Conservation (phyloP, 2,329 filamentous ascomycete species). For the Aspergillus nomiae region DNA sequence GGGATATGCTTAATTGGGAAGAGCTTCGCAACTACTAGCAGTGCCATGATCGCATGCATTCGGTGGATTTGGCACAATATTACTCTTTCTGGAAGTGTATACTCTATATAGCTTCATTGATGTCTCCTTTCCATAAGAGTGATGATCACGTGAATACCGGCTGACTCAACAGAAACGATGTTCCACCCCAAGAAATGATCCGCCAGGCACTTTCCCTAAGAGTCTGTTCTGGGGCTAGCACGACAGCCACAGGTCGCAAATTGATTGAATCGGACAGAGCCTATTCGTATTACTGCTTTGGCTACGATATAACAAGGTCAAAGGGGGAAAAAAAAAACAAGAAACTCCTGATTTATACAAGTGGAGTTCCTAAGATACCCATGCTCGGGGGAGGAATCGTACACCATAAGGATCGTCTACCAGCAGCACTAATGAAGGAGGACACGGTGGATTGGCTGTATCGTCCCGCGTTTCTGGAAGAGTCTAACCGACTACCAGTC, state of each 20-base stretch:
- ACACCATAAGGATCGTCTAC: neutral
- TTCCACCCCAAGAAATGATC: neutral
- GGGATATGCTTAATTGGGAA: neutral
- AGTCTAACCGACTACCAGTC: conserved; percentile 5
- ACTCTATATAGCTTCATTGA: neutral
- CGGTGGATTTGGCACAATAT: neutral
- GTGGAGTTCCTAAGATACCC: neutral
- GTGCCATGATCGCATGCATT: neutral
- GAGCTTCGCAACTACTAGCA: neutral
- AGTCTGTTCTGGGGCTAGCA: neutral
- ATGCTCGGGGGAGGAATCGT: neutral
- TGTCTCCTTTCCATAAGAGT: neutral
- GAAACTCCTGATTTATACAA: neutral
- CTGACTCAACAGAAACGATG: neutral
- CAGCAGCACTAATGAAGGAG: neutral
- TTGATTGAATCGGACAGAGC: neutral
- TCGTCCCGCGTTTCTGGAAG: neutral
- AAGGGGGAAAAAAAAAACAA: no score
- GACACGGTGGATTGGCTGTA: neutral
- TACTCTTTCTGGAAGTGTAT: neutral
- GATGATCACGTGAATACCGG: neutral
- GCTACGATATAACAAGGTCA: neutral
- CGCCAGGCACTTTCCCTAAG: neutral
- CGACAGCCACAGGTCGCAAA: neutral
- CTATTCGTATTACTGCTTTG: neutral